Percentiles rank a stretch among this genome's conserved stretches.
Evolutionary conservation across 73 alveolate genomes (phyloP).

Genomic region (Tetrahymena thermophila): DNA sequence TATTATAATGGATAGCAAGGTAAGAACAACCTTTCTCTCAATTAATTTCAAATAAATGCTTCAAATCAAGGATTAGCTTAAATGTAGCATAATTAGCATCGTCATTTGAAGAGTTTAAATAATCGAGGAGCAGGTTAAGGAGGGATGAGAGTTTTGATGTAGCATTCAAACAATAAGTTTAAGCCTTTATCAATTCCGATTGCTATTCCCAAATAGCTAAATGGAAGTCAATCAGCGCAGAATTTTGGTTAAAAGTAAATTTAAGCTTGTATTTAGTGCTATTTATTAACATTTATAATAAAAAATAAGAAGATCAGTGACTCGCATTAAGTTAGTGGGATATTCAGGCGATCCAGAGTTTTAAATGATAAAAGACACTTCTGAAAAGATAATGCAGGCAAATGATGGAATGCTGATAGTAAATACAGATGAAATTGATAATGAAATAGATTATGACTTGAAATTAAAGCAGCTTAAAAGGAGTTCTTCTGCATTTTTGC

Average conservation of each 20-base stretch:
- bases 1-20: not conserved
- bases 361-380: not conserved
- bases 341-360: not conserved
- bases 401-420: not conserved
- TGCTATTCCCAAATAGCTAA: not conserved
- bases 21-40: not conserved
- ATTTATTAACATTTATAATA: not conserved
- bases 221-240: not conserved
- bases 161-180: not conserved
- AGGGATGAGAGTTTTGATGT: not conserved
- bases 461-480: not conserved
- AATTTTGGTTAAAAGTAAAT: not conserved
- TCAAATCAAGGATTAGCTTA: not conserved
- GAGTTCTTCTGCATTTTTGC: not conserved
- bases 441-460: not conserved
- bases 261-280: not conserved
- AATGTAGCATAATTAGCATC: not conserved
- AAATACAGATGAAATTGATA: not conserved
- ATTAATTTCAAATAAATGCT: not conserved
- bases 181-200: not conserved
- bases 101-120: not conserved
- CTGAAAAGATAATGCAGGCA: not conserved
- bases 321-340: not conserved
- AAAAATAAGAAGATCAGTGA: not conserved
- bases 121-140: not conserved